Base-by-base conservation (phyloP, 345 rosid genomes). In the Pistacia atlantica region DNA sequence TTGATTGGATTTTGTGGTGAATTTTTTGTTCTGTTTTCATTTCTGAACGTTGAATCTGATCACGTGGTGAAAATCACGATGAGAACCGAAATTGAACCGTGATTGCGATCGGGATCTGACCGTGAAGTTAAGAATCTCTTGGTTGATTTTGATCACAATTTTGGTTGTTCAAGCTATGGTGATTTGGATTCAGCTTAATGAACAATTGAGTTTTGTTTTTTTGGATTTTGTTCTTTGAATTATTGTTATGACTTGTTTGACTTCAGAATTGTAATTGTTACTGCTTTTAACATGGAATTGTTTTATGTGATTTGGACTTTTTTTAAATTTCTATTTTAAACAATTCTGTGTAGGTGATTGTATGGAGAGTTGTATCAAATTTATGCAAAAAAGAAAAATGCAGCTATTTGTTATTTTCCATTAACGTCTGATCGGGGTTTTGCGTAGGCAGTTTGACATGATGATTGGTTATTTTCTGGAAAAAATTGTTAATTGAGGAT, bases 51-150 rank as follows among this genome's bases (percentile, higher is more conserved):
- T 55, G 77, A 77, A 75, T 79, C 79, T 77, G 76, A 57, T 67
- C 57, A 11, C 33, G 37, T 8, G 63, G 54, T 75, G 79, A 17
- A 3, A 33, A 56, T 18, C 51, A 51, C 11, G 38, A 76, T 13
- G 67, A 42, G 59, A 67, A 72, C 46, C n/a, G 57, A 67, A 20
- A 76, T 9, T 79, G 33, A 56, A 78, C 59, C 48, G 4, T 22
- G 73, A 14, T 52, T 65, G 63, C 51, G 74, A 65, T 83, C 74
- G 82, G 67, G 91, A 85, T 89, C 88, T 80, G 89, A 86, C 82
- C 72, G 42, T 22, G 60, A 56, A 22, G 76, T 62, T 78, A 11
- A 52, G 33, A 9, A n/a, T 77, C 45, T 71, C 48, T 52, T 35
- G 45, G 35, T 74, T 79, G 64, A 38, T 38, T 69, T 18, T 62